phyloP scores from a whole-genome alignment of 2,329 filamentous ascomycete genomes.

The Teratosphaeria viscida region DNA sequence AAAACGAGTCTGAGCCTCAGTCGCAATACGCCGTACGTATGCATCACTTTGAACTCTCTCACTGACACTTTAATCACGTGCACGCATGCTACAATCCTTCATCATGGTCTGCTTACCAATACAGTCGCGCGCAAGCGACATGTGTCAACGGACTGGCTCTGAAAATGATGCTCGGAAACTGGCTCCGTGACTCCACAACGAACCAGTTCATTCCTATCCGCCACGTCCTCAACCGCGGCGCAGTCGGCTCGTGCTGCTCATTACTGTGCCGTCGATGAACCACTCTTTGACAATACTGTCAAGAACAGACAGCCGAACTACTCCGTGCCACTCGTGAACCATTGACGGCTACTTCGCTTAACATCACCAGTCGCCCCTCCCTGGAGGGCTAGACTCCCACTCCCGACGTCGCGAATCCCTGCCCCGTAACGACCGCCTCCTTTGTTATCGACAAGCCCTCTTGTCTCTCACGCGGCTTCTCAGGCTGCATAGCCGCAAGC shows the following conservation, averaged over 20 bases:
- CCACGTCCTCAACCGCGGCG: neutral
- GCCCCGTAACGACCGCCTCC: neutral
- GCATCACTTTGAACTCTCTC: neutral
- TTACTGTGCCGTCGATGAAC: neutral
- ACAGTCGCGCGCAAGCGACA: neutral
- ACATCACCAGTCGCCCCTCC: neutral
- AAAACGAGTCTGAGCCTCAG: neutral
- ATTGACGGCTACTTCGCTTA: neutral
- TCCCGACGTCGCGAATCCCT: neutral
- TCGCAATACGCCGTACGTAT: neutral
- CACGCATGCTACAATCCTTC: neutral
- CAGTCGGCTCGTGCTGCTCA: neutral
- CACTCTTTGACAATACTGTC: neutral
- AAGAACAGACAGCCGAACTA: neutral
- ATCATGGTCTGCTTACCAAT: neutral
- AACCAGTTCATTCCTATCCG: neutral
- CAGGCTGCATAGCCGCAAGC: neutral
- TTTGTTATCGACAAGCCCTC: neutral
- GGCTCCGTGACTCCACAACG: neutral
- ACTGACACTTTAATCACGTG: neutral
- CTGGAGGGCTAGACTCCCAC: neutral
- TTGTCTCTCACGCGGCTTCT: neutral
- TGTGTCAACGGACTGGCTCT: neutral
- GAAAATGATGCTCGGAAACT: neutral
- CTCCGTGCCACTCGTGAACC: neutral